Evolutionary conservation across 139 green algal genomes (phyloP), one percentile per base, ranked within the genome.

Genomic region (Closterium sp.): DNA sequence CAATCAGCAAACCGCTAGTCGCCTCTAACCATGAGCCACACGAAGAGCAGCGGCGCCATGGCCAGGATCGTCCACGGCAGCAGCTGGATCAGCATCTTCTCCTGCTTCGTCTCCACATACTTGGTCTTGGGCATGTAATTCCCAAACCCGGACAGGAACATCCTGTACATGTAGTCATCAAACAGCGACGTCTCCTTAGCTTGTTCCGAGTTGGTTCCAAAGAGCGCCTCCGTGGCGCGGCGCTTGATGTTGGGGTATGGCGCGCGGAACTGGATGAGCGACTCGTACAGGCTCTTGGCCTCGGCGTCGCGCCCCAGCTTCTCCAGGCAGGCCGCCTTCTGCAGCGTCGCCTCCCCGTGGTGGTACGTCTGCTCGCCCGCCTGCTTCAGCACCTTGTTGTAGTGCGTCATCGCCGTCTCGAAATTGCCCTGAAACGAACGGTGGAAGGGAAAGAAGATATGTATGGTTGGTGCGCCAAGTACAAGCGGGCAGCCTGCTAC

Each of bases 161-260:
- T 88, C 30, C 84, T 30, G 31, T 36, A 36, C 84, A 88, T 35
- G 12, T 43, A 88, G 7, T 88, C 84, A 33, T 86, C 30, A 16
- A 86, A 35, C 32, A 30, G 31, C 84, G 84, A 32, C 84, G 84
- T 33, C 84, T 88, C 32, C 8, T 36, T 33, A 5, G 84, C 84
- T 31, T 30, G 8, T 31, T 43, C 84, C 84, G 10, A 30, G 33
- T 35, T 31, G n/a, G 31, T 28, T 8, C 31, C 32, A 31, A 43
- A 34, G 30, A 88, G 84, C 12, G 84, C 84, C 84, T 36, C 30
- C 2, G 84, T 31, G 5, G 84, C 84, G 30, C 32, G 32, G 31
- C 84, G 84, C 84, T 88, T 88, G 84, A 88, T 88, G 84, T 88
- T 32, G 30, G 84, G 84, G 33, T 38, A 88, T 30, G 84, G 84